Percentiles rank a stretch among this genome's conserved stretches.
These are phyloP conservation scores for Bigelowiella natans DNA, from an alignment of 78 protist species.

Conservation along the genomic window DNA sequence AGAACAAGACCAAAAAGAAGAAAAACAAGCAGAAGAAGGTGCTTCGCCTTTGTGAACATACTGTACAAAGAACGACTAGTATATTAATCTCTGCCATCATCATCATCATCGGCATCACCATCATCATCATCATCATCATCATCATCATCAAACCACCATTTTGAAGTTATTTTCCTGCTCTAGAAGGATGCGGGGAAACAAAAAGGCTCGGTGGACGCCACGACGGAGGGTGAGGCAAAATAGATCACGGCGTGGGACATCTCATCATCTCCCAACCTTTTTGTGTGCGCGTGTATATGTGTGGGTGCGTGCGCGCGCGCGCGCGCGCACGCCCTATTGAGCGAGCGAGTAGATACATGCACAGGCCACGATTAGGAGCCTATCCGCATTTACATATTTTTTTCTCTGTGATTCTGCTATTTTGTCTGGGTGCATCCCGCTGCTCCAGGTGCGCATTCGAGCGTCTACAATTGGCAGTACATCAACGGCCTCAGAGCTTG, in stretches of 20 bases:
- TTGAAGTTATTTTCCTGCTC: too few relatives aligned
- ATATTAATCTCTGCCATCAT: too few relatives aligned
- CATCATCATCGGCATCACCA: too few relatives aligned
- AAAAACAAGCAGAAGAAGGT: neutral
- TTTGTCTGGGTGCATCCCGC: neutral
- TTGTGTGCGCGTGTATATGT: neutral
- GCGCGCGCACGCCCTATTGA: neutral
- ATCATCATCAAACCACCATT: too few relatives aligned
- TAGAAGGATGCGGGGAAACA: too few relatives aligned
- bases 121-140: too few relatives aligned
- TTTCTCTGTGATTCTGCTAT: neutral
- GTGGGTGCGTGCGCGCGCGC: neutral
- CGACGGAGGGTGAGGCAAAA: too few relatives aligned
- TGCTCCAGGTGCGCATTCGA: neutral
- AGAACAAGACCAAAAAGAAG: too few relatives aligned
- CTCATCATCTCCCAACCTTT: neutral
- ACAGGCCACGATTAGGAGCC: neutral
- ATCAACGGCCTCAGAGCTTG: constrained; percentile 57
- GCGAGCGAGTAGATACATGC: neutral
- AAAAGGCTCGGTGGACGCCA: too few relatives aligned
- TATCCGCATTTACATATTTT: neutral
- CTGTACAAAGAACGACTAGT: too few relatives aligned
- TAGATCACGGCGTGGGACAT: too few relatives aligned
- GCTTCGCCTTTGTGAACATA: neutral
- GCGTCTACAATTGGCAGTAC: constrained; percentile 77